Conservation (phyloP, 805 yeast species). For the Candida qinlingensis region DNA sequence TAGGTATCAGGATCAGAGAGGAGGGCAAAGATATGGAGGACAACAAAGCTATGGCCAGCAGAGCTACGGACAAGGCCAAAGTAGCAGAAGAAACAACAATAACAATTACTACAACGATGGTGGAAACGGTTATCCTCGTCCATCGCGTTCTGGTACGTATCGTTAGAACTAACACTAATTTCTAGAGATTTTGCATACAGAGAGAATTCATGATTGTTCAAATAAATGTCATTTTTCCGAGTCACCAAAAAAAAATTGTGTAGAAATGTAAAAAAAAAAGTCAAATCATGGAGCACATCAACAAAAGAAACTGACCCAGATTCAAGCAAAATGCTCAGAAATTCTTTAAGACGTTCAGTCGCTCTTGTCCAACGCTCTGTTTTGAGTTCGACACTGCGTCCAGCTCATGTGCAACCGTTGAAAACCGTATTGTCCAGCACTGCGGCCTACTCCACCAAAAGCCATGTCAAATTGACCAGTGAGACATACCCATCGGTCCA, state of each 20-base stretch:
- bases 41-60: conserved; percentile 8
- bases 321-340: neutral
- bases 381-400: neutral
- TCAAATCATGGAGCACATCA: neutral
- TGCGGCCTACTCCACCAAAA: conserved; percentile 18
- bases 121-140: conserved; percentile 6
- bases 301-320: neutral
- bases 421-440: neutral
- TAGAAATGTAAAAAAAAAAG: neutral
- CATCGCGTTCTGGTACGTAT: conserved; percentile 8
- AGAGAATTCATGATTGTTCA: too few species aligned
- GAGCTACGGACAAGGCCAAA: conserved; percentile 1
- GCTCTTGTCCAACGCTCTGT: neutral
- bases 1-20: neutral
- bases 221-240: neutral
- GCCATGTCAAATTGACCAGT: conserved; percentile 45
- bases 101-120: conserved; percentile 1
- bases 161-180: neutral
- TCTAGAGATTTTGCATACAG: too few species aligned
- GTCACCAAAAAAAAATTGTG: neutral
- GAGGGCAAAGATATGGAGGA: conserved; percentile 12
- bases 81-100: conserved; percentile 2
- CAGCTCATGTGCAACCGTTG: too few species aligned
- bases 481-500: conserved; percentile 61
- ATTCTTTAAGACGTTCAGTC: neutral